Evolutionary conservation across 2,329 filamentous ascomycete species (phyloP).

Genomic region (Cladobotryum mycophilum): DNA sequence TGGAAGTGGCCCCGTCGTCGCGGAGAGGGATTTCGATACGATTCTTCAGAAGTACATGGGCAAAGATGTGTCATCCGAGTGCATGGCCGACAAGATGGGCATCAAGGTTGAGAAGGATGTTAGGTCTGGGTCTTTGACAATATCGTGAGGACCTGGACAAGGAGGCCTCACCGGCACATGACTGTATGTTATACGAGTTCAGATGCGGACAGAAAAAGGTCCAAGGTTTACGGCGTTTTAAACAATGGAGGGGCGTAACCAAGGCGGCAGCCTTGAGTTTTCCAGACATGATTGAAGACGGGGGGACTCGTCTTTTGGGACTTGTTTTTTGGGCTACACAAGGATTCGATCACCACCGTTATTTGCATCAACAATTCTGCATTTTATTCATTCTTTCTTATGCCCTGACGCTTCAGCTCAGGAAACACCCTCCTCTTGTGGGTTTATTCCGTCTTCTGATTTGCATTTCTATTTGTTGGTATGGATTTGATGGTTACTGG

Average conservation of each 20-base stretch:
- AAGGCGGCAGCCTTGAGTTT: slow-evolving; percentile 4
- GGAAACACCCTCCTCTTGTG: too few relatives aligned
- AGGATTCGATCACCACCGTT: too few relatives aligned
- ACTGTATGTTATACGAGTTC: slow-evolving; percentile 8
- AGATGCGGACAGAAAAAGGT: slow-evolving; percentile 3
- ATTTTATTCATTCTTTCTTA: too few relatives aligned
- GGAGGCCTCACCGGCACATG: slow-evolving; percentile 1
- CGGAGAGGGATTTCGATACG: slow-evolving; percentile 79
- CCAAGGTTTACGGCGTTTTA: slow-evolving; percentile 11
- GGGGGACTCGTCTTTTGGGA: slow-evolving; percentile 4
- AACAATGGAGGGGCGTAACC: slow-evolving; percentile 4
- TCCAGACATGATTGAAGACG: slow-evolving; percentile 5
- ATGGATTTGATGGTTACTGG: too few relatives aligned
- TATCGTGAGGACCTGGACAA: background rate
- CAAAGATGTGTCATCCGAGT: slow-evolving; percentile 30
- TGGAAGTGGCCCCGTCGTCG: slow-evolving; percentile 81
- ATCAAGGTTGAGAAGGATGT: slow-evolving; percentile 29
- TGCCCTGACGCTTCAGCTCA: too few relatives aligned
- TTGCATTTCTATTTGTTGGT: too few relatives aligned
- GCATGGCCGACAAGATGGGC: slow-evolving; percentile 49
- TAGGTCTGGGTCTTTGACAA: slow-evolving; percentile 9
- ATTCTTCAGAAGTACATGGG: slow-evolving; percentile 63
- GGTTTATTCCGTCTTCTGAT: too few relatives aligned
- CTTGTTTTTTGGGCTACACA: too few relatives aligned
- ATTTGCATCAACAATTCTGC: too few relatives aligned